Conservation (phyloP, 1,284 basidiomycete genomes). For the Boletellus deceptivus region DNA sequence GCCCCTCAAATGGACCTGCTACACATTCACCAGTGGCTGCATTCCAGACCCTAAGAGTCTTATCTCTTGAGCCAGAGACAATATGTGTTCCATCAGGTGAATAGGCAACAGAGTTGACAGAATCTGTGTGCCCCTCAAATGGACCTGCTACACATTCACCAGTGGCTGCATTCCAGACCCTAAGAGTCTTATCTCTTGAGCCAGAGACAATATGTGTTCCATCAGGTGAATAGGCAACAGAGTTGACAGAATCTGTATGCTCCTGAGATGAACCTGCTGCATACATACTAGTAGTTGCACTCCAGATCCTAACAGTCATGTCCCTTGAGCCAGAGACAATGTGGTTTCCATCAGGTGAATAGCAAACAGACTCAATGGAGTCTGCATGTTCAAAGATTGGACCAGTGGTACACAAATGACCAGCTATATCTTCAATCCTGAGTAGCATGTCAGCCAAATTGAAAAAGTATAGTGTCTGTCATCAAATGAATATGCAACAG, state of each 20-base stretch:
- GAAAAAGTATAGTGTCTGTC: too few relatives aligned
- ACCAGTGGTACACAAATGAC: not conserved
- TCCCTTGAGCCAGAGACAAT: not conserved
- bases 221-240: not conserved
- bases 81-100: not conserved
- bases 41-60: not conserved
- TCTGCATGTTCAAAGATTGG: not conserved
- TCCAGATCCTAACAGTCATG: not conserved
- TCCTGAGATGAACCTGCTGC: too few relatives aligned
- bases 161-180: not conserved
- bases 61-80: not conserved
- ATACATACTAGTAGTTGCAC: not conserved
- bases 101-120: not conserved
- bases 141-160: not conserved
- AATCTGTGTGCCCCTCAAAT: not conserved
- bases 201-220: not conserved
- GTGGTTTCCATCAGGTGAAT: not conserved
- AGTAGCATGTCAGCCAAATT: too few relatives aligned
- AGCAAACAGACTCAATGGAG: not conserved
- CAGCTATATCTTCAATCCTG: too few relatives aligned
- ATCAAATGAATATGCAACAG: not conserved
- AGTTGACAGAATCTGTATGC: not conserved
- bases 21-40: not conserved
- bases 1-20: not conserved
- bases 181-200: not conserved